phyloP scores from a whole-genome alignment of 306 rosid species.

The Morella rubra region DNA sequence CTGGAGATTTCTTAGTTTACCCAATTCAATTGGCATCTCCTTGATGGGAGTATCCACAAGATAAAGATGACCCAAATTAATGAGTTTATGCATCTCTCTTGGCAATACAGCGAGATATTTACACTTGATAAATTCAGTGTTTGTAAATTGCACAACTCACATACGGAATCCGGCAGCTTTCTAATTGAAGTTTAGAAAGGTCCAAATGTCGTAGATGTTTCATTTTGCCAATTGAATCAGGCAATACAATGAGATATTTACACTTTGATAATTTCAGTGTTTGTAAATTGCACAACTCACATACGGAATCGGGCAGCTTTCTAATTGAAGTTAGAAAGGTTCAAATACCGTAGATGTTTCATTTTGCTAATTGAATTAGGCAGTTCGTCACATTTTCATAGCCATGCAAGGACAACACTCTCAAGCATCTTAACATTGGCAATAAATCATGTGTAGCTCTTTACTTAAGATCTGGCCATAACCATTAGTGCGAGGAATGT shows the following conservation, averaged over 20 bases:
- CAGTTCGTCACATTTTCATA: not conserved
- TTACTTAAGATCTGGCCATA: too few species aligned
- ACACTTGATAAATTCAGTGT: not conserved
- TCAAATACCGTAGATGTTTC: slow-evolving; percentile 20
- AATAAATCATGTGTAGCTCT: not conserved
- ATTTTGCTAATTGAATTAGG: not conserved
- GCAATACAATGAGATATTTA: not conserved
- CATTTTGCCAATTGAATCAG: too few species aligned
- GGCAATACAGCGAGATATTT: not conserved
- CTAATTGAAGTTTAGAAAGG: too few species aligned
- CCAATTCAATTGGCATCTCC: not conserved
- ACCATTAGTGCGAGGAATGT: not conserved
- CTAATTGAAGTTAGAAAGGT: not conserved
- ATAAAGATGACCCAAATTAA: not conserved
- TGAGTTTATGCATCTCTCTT: not conserved
- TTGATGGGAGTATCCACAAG: not conserved
- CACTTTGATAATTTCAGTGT: not conserved
- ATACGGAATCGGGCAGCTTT: slow-evolving; percentile 13
- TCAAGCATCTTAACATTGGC: not conserved
- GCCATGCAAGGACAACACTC: not conserved
- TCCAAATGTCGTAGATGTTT: too few species aligned
- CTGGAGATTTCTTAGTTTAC: too few species aligned
- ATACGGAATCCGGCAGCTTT: too few species aligned
- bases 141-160: too few species aligned
- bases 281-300: slow-evolving; percentile 19